Evolutionary conservation across 1,139 yeast species (phyloP), one percentile per base, ranked within the genome.

Genomic region (Candida sp.): DNA sequence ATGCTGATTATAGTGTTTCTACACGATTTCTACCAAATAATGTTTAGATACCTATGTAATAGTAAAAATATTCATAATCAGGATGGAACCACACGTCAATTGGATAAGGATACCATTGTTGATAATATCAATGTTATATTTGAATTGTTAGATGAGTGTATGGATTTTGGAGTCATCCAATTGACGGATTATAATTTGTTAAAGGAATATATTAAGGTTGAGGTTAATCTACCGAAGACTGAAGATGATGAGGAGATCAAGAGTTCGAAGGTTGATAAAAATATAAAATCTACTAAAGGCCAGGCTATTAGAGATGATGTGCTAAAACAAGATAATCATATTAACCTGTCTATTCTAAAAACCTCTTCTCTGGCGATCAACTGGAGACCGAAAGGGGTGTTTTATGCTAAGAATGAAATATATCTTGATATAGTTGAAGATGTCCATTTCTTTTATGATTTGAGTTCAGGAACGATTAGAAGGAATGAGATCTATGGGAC

Each of bases 271-370:
- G 58, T 58, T 19, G 45, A 52, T 11, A 47, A 50, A 27, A 51
- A 56, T 5, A 58, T 68, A 39, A 63, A 57, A 44, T 68, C 77
- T 3, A 71, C 77, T 0, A 70, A 67, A 44, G 73, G 72, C 51
- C 71, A 66, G 34, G 75, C 78, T 12, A 56, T 66, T 21, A 63
- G 57, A 15, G 53, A 68, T 1, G 73, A 69, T 42, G 63, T 60
- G 8, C 50, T 66, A 12, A 49, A 61, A 12, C 64, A 66, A 9
- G 52, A 58, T 4, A 50, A 55, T 21, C 49, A 56, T 30, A 70
- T 84, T 47, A 85, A 86, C 55, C 79, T 87, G 38, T 78, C 87
- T 19, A 77, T 86, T 11, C 68, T 58, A 53, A 68, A 77, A 35
- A 70, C 77, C 0, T 64, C 69, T 21, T 63, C 71, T 2, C 73